These are phyloP conservation scores for Coemansia sp. DNA, from an alignment of 192 early-diverging fungal genomes.

Conservation along the genomic window DNA sequence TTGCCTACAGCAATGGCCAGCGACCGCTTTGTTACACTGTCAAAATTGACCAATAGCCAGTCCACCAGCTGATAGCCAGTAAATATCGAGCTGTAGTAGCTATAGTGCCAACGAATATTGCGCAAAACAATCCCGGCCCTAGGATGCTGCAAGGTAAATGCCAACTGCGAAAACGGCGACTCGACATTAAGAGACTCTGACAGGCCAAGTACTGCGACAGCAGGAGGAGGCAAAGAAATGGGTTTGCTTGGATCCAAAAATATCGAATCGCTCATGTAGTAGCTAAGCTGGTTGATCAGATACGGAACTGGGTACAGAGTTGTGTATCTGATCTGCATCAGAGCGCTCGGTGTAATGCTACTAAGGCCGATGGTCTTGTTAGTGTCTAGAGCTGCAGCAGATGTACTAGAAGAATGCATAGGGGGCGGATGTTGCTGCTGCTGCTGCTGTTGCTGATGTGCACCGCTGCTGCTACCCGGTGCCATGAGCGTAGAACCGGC, in stretches of 20 bases:
- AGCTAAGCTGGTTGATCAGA: conserved; percentile 30
- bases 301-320: conserved; percentile 39
- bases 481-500: neutral
- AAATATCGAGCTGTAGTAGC: conserved; percentile 69
- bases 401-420: neutral
- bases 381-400: neutral
- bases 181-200: conserved; percentile 48
- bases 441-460: conserved; percentile 11
- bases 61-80: conserved; percentile 84
- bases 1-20: conserved; percentile 81
- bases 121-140: conserved; percentile 64
- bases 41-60: conserved; percentile 80
- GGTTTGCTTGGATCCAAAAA: conserved; percentile 30
- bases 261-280: conserved; percentile 30
- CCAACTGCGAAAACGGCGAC: conserved; percentile 58
- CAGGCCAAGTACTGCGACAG: conserved; percentile 7
- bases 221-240: conserved; percentile 34
- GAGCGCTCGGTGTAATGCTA: conserved; percentile 37
- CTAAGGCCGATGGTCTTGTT: conserved; percentile 20
- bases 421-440: neutral
- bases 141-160: conserved; percentile 70
- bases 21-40: conserved; percentile 70
- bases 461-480: neutral
- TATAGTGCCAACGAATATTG: conserved; percentile 85
- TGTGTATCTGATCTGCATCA: conserved; percentile 51